Evolutionary conservation across 2,329 filamentous ascomycete species (phyloP).

Genomic region (Alternaria incomplexa): DNA sequence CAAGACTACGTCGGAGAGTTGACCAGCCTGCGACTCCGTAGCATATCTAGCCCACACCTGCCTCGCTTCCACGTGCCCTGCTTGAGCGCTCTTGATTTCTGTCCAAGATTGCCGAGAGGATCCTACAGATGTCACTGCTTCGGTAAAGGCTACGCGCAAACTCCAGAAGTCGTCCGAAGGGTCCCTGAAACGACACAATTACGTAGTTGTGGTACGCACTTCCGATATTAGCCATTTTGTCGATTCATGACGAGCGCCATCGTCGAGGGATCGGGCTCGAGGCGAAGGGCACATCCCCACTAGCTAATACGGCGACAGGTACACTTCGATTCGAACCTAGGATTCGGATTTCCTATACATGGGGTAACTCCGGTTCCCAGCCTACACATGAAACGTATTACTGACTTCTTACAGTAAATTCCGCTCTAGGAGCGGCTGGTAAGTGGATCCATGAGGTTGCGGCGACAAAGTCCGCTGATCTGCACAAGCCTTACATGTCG

Average conservation of each 20-base stretch:
- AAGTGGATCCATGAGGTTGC: conserved; percentile 10
- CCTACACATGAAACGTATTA: background rate
- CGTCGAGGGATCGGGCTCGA: background rate
- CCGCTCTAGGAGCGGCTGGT: conserved; percentile 43
- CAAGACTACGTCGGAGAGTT: background rate
- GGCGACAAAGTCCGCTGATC: conserved; percentile 4
- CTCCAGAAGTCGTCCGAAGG: background rate
- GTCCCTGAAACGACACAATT: background rate
- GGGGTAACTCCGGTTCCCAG: conserved; percentile 2
- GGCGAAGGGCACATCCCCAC: background rate
- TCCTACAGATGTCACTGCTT: conserved; percentile 4
- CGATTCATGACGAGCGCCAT: background rate
- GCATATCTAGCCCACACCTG: background rate
- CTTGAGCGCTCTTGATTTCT: background rate
- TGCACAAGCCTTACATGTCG: conserved; percentile 35
- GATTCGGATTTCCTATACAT: conserved; percentile 5
- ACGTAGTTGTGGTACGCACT: conserved; percentile 4
- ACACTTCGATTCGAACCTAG: conserved; percentile 4
- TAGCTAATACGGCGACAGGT: conserved; percentile 5
- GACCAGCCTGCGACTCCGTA: background rate
- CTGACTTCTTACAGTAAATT: conserved; percentile 34
- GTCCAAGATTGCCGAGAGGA: background rate
- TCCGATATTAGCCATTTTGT: background rate
- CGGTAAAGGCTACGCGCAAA: background rate
- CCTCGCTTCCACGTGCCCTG: background rate